Evolutionary conservation across 495 filamentous ascomycete genomes (phyloP).

Genomic region (Aspergillus asperescens): DNA sequence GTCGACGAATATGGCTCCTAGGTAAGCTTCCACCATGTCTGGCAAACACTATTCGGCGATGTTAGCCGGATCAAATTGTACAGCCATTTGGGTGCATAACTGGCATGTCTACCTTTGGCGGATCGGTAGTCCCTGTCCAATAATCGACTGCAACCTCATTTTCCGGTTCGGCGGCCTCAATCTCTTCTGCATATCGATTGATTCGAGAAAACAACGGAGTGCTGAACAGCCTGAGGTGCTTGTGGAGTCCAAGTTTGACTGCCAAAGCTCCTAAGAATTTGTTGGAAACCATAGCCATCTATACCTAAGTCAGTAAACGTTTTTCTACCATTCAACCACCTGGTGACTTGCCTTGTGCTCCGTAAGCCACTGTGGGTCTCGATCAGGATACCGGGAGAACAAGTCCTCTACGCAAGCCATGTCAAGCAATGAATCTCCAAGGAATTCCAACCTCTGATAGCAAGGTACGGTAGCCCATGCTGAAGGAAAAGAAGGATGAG

Average conservation of each 20-base stretch:
- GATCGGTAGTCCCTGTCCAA: constrained; percentile 64
- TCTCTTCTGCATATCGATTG: constrained; percentile 61
- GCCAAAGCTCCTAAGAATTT: constrained; percentile 83
- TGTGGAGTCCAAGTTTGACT: constrained; percentile 71
- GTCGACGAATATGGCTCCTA: constrained; percentile 90
- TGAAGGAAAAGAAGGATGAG: constrained; percentile 74
- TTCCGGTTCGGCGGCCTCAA: constrained; percentile 50
- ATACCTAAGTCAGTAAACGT: constrained; percentile 9
- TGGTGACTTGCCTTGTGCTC: constrained; percentile 77
- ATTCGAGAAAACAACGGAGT: constrained; percentile 57
- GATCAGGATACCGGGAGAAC: constrained; percentile 66
- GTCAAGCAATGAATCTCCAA: constrained; percentile 87
- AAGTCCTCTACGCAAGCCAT: constrained; percentile 79
- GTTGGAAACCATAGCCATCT: constrained; percentile 98
- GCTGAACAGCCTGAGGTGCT: constrained; percentile 61
- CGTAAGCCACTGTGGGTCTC: constrained; percentile 94
- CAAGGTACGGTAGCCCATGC: constrained; percentile 72
- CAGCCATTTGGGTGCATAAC: background rate
- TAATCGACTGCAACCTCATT: constrained; percentile 63
- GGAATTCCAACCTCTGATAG: constrained; percentile 91
- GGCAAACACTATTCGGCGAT: constrained; percentile 57
- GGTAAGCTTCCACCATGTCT: constrained; percentile 84
- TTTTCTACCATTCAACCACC: background rate
- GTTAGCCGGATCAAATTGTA: constrained; percentile 3
- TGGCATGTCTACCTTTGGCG: constrained; percentile 57